Evolutionary conservation across 2,329 filamentous ascomycete genomes (phyloP), one percentile per base, ranked within the genome.

Genomic region (Gremmenia infestans): DNA sequence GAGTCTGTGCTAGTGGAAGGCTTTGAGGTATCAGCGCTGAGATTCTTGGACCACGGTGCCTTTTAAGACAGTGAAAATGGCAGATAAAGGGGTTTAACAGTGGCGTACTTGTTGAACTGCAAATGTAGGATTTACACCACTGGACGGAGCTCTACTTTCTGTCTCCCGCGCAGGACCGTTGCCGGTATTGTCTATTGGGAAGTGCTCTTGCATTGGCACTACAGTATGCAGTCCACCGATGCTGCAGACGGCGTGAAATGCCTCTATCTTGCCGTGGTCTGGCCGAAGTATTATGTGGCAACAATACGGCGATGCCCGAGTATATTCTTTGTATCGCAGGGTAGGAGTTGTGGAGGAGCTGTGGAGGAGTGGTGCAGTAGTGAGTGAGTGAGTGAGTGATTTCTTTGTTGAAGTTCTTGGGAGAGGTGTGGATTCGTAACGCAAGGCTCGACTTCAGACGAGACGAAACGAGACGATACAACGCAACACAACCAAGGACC

Each of bases 191-290:
- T 59, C 64, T 57, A 48, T 32, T 19, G 52, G 55, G 48, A 52
- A 59, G 52, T 59, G 58, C 49, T 62, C 63, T 66, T 63, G 63
- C 65, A 65, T 65, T 28, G 53, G 54, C 58, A 48, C 49, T 57
- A 56, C 61, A 62, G 56, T 60, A 53, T 19, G 57, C 61, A 62
- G 56, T 60, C 55, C 23, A 55, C 53, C 51, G 53, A 57, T 64
- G 59, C 63, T 62, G 60, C 56, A 59, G 55, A 54, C 57, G 52
- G 47, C 4, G 40, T 52, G 12, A 35, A 45, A 19, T 47, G 36
- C 14, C 39, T 53, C 40, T 60, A 52, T 53, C 23, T 58, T 48
- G 45, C 50, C 15, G 19, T 52, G 49, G 42, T 53, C 36, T 39
- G 48, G 45, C 25, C 23, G 45, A 53, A 37, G 9, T 35, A 54